Conservation (phyloP, 106 monocot species). For the Dendrobium officinale region DNA sequence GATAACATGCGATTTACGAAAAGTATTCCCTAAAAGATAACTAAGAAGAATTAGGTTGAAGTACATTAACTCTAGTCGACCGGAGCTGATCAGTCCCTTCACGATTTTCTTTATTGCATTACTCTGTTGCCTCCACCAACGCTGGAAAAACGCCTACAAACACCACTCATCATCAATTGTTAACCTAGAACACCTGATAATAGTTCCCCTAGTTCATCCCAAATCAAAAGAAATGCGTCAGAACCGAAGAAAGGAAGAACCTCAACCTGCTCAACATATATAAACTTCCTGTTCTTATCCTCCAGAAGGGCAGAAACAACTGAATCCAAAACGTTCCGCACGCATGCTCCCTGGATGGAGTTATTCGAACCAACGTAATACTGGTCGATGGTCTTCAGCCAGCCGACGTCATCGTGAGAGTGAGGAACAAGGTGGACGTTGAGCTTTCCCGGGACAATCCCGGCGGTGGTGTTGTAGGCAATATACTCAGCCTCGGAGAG, state of each 20-base stretch:
- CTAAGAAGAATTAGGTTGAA: neutral
- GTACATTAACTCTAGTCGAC: conserved; percentile 95
- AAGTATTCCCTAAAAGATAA: too few relatives aligned
- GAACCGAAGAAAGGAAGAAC: neutral
- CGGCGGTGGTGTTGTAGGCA: conserved; percentile 80
- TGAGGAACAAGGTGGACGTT: conserved; percentile 89
- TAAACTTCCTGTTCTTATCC: conserved; percentile 38
- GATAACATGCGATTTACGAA: too few relatives aligned
- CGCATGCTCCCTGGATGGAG: conserved; percentile 66
- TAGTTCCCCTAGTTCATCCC: too few relatives aligned
- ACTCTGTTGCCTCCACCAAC: conserved; percentile 96
- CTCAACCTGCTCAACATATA: conserved; percentile 41
- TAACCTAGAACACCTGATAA: neutral
- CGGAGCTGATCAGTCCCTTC: conserved; percentile 58
- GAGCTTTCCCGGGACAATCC: conserved; percentile 77
- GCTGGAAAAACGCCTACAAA: conserved; percentile 84
- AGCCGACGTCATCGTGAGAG: conserved; percentile 79
- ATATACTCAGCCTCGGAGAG: conserved; percentile 45
- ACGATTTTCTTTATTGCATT: conserved; percentile 54
- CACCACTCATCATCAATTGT: neutral
- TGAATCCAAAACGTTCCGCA: conserved; percentile 40
- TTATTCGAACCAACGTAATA: conserved; percentile 84
- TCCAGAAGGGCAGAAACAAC: conserved; percentile 28
- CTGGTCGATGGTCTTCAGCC: conserved; percentile 89
- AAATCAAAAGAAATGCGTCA: too few relatives aligned